Evolutionary conservation across 768 basidiomycete species (phyloP), one percentile per base, ranked within the genome.

Genomic region (Polyporus arcularius): DNA sequence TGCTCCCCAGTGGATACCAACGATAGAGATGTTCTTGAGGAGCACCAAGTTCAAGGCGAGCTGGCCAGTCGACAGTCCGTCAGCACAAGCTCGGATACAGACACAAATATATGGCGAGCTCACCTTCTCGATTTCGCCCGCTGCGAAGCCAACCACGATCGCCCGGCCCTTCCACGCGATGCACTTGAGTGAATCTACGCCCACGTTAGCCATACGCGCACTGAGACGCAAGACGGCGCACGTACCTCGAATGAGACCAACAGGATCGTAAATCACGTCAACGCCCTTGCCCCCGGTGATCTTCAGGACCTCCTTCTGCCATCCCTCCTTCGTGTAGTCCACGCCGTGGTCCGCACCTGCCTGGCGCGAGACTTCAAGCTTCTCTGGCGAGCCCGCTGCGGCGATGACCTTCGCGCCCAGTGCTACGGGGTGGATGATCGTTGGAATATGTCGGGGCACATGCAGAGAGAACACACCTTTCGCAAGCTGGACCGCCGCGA

Each of bases 341-440:
- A 99, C 77, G 4, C 78, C 81, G 66, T 87, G 80, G 71, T 99
- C 95, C 1, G 94, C 97, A 8, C 92, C 95, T 54, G 83, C 77
- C 26, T 78, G 78, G 65, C 84, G 87, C 51, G 88, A 89, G 40
- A 98, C 80, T 30, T 90, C 85, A 7, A 96, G 79, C 73, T 99
- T 99, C 43, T 80, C 76, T 32, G 79, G 78, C 15, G 92, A 90
- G 30, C 92, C 85, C 21, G 92, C 94, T 0, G 95, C 96, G 0
- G 94, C 97, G 66, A 99, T 98, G 21, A 99, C 97, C 67, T 85
- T 93, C 41, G 92, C 96, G 28, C 95, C 96, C 49, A 97, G 80
- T 8, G 83, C 95, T 94, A 60, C 14, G 30, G 35, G 6, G 35
- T 55, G 42, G 52, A 11, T 41, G 42, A 41, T 18, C 47, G 4